phyloP scores from a whole-genome alignment of 495 filamentous ascomycete species.

The Tuber magnatum region DNA sequence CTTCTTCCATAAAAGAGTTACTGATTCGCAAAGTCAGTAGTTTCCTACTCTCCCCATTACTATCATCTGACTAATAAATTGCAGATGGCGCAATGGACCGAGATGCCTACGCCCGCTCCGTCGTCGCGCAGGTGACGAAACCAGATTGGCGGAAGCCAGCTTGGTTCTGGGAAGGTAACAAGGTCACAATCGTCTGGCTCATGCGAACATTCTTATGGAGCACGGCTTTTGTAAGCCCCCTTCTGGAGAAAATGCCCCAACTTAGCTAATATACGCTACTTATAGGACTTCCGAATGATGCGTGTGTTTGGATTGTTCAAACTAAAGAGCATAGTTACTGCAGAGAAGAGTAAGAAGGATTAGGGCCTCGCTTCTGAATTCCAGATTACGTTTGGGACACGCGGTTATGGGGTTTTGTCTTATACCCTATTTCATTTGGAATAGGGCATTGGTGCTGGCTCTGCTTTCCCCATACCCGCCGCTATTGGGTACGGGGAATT shows the following conservation, averaged over 20 bases:
- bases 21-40: constrained; percentile 9
- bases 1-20: constrained; percentile 23
- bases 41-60: neutral
- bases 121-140: constrained; percentile 41
- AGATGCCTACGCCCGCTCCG: constrained; percentile 38
- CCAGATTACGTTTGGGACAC: neutral
- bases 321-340: constrained; percentile 17
- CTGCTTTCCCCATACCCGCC: neutral
- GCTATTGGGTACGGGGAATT: neutral
- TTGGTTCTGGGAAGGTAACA: constrained; percentile 38
- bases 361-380: neutral
- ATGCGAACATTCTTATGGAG: constrained; percentile 39
- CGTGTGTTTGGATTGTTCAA: constrained; percentile 23
- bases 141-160: constrained; percentile 32
- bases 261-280: too few species aligned
- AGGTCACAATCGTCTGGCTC: constrained; percentile 25
- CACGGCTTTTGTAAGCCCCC: constrained; percentile 35
- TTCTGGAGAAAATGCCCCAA: neutral
- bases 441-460: neutral
- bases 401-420: neutral
- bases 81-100: constrained; percentile 27
- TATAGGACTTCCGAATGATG: constrained; percentile 30
- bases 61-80: neutral
- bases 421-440: neutral
- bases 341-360: constrained; percentile 13